These are phyloP conservation scores for Aspergillus proliferans DNA, from an alignment of 2,329 filamentous ascomycete species.

Conservation along the genomic window DNA sequence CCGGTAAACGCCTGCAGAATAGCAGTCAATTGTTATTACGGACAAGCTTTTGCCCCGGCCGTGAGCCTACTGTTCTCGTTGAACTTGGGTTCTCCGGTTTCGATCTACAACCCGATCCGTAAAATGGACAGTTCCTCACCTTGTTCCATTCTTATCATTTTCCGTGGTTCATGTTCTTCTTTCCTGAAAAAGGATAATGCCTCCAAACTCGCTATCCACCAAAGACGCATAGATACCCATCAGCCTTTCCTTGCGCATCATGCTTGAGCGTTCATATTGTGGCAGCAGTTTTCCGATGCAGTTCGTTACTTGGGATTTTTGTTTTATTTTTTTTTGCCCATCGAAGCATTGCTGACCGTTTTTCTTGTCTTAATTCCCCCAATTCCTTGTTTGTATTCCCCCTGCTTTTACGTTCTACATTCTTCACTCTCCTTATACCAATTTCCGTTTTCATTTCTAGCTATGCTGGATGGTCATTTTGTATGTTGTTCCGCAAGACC, in stretches of 20 bases:
- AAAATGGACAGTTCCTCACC: too few species aligned
- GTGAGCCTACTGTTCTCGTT: too few species aligned
- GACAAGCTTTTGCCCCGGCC: too few species aligned
- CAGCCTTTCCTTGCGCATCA: not conserved
- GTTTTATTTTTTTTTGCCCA: not conserved
- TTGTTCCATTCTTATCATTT: too few species aligned
- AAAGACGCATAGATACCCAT: not conserved
- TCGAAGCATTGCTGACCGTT: not conserved
- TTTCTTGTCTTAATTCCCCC: conserved; percentile 2
- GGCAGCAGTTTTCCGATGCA: not conserved
- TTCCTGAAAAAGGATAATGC: not conserved
- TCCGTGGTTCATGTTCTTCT: too few species aligned
- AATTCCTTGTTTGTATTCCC: not conserved
- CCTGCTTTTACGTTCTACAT: conserved; percentile 2
- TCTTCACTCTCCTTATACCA: conserved; percentile 17
- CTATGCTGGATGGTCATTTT: not conserved
- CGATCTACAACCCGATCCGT: too few species aligned
- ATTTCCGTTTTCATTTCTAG: conserved; percentile 7
- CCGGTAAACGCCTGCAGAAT: conserved; percentile 8
- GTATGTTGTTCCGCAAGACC: not conserved
- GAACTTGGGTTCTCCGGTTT: too few species aligned
- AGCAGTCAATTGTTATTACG: too few species aligned
- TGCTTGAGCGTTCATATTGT: not conserved
- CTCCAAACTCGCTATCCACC: not conserved
- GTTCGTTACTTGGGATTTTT: not conserved